phyloP scores from a whole-genome alignment of 148 eudicot genomes.

The Selenicereus undatus region DNA sequence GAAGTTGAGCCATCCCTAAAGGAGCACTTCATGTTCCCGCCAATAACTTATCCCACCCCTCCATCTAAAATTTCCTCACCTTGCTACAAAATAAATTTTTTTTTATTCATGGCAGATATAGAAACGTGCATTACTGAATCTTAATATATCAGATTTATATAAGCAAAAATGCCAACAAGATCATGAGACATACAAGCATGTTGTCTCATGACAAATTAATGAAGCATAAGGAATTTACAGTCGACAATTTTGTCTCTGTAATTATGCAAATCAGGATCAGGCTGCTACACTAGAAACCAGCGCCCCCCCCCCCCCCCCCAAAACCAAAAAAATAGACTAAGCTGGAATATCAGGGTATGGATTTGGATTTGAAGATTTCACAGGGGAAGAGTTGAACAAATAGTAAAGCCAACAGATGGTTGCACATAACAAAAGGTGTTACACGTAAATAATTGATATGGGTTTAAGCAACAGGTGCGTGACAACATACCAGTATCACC shows the following conservation, averaged over 20 bases:
- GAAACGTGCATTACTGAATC: background rate
- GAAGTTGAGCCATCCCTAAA: background rate
- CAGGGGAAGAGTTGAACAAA: background rate
- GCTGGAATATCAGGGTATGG: background rate
- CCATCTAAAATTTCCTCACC: background rate
- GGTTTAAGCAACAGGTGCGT: slow-evolving; percentile 9
- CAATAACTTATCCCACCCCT: too few relatives aligned
- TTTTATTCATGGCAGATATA: background rate
- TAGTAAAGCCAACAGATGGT: background rate
- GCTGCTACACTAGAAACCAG: too few relatives aligned
- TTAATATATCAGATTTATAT: background rate
- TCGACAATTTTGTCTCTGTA: background rate
- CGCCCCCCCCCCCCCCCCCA: too few relatives aligned
- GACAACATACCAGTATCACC: slow-evolving; percentile 86
- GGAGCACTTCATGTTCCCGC: background rate
- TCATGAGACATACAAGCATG: background rate
- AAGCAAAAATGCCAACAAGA: background rate
- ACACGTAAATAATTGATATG: background rate
- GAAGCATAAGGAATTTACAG: background rate
- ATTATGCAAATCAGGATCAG: too few relatives aligned
- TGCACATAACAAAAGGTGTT: background rate
- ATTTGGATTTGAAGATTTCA: background rate
- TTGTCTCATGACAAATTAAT: background rate
- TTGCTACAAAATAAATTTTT: background rate
- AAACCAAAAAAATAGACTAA: too few relatives aligned